Conservation (phyloP, 2,329 filamentous ascomycete genomes). For the Claviceps spartinae region DNA sequence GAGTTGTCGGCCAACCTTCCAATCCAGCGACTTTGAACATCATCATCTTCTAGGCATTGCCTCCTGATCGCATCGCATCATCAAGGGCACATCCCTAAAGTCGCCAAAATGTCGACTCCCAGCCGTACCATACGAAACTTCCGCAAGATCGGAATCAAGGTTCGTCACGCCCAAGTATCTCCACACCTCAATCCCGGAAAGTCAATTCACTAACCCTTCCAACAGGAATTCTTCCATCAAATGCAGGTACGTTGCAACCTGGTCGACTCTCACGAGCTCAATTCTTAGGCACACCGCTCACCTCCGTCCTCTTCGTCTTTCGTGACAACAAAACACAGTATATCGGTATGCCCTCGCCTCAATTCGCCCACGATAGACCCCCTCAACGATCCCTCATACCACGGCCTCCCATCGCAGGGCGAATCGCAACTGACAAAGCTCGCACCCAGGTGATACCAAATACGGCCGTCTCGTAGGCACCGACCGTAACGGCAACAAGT, state of each 20-base stretch:
- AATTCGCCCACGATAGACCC: background rate
- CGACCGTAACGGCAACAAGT: slow-evolving; percentile 95
- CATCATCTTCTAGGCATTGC: slow-evolving; percentile 7
- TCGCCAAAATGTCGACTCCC: slow-evolving; percentile 73
- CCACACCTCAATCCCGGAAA: background rate
- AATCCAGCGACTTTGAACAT: background rate
- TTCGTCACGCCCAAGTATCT: slow-evolving; percentile 22
- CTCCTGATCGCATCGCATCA: slow-evolving; percentile 1
- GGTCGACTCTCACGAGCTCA: slow-evolving; percentile 7
- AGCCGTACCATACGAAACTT: slow-evolving; percentile 76
- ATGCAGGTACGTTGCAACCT: slow-evolving; percentile 58
- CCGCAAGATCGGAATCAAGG: slow-evolving; percentile 79
- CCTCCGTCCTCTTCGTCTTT: background rate
- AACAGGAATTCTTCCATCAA: slow-evolving; percentile 79
- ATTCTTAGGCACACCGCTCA: background rate
- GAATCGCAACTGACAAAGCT: background rate
- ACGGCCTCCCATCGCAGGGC: background rate
- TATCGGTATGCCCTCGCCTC: slow-evolving; percentile 31
- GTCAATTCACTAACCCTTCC: slow-evolving; percentile 4
- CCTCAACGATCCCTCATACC: background rate
- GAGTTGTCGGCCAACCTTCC: background rate
- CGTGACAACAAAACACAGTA: slow-evolving; percentile 27
- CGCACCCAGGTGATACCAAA: slow-evolving; percentile 79
- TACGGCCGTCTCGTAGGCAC: slow-evolving; percentile 70
- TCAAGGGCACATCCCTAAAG: slow-evolving; percentile 8